phyloP scores from a whole-genome alignment of 768 basidiomycete genomes.

The Mycena maculata region DNA sequence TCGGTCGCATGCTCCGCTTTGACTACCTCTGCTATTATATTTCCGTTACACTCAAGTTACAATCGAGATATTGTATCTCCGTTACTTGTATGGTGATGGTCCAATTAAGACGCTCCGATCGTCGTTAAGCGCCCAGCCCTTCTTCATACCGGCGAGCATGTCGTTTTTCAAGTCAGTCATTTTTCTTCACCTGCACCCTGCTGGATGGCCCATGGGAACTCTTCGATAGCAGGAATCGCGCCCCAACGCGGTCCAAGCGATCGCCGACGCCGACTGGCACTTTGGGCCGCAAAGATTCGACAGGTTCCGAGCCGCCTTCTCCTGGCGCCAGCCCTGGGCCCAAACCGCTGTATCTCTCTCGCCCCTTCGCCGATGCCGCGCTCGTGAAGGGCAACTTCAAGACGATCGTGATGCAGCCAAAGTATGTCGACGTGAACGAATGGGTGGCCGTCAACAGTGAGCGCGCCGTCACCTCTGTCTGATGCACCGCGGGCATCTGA shows the following conservation, averaged over 20 bases:
- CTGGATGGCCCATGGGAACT: not conserved
- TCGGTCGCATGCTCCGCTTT: not conserved
- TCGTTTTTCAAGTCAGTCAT: constrained; percentile 34
- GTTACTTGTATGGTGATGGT: too few relatives aligned
- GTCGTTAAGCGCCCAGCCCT: constrained; percentile 17
- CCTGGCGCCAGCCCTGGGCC: constrained; percentile 44
- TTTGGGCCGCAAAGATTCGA: constrained; percentile 44
- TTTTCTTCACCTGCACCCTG: not conserved
- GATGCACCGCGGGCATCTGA: not conserved
- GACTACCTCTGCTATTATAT: not conserved
- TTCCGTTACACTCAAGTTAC: too few relatives aligned
- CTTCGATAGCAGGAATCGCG: constrained; percentile 29
- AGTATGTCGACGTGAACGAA: constrained; percentile 95
- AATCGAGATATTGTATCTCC: too few relatives aligned
- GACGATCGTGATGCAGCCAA: constrained; percentile 96
- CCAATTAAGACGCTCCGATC: too few relatives aligned
- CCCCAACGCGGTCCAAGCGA: constrained; percentile 47
- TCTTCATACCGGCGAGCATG: constrained; percentile 13
- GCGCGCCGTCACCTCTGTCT: constrained; percentile 40
- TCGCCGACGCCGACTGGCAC: constrained; percentile 51
- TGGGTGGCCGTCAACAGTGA: constrained; percentile 96
- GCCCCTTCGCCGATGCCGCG: constrained; percentile 94
- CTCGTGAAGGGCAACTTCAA: constrained; percentile 99
- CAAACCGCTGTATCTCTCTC: constrained; percentile 90
- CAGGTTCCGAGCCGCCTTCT: constrained; percentile 54